Percentiles rank a stretch among this genome's conserved stretches.
Conservation (phyloP, 2,329 filamentous ascomycete species). For the Cordyceps javanica region DNA sequence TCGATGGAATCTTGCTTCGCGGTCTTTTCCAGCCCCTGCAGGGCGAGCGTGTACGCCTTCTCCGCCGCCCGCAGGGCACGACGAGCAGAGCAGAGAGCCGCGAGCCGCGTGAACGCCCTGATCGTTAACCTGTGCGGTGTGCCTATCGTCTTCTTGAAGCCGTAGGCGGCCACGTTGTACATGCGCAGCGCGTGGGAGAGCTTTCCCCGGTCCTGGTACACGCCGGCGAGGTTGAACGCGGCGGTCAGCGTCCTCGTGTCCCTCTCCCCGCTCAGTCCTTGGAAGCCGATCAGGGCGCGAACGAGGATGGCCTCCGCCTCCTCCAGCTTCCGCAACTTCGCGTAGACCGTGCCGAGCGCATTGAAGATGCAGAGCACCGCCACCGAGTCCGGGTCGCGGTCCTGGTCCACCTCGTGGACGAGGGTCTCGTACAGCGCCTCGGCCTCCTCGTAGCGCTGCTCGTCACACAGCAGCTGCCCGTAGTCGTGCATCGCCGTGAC, state of each 20-base stretch:
- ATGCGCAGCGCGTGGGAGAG: background rate
- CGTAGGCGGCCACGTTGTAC: background rate
- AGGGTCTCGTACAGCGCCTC: background rate
- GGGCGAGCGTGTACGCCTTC: background rate
- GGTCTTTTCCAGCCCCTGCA: background rate
- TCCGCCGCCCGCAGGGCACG: background rate
- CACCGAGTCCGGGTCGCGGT: background rate
- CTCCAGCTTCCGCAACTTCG: background rate
- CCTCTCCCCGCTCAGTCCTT: background rate
- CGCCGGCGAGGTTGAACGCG: background rate
- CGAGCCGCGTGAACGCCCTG: background rate
- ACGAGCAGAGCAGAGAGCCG: background rate
- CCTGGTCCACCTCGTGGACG: background rate
- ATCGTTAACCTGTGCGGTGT: background rate
- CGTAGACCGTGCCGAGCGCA: background rate
- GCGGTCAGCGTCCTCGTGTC: background rate
- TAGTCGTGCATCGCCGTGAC: background rate
- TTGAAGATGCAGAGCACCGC: background rate
- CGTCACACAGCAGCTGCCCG: background rate
- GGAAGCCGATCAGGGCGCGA: background rate
- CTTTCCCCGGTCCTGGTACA: background rate
- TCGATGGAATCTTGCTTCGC: background rate
- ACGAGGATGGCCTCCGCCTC: background rate
- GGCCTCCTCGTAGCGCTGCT: background rate
- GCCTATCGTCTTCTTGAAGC: background rate